A percentile compares a stretch with the other conserved stretches of the same genome.
Conservation (phyloP, 2,329 filamentous ascomycete genomes). For the Talaromyces sp. region DNA sequence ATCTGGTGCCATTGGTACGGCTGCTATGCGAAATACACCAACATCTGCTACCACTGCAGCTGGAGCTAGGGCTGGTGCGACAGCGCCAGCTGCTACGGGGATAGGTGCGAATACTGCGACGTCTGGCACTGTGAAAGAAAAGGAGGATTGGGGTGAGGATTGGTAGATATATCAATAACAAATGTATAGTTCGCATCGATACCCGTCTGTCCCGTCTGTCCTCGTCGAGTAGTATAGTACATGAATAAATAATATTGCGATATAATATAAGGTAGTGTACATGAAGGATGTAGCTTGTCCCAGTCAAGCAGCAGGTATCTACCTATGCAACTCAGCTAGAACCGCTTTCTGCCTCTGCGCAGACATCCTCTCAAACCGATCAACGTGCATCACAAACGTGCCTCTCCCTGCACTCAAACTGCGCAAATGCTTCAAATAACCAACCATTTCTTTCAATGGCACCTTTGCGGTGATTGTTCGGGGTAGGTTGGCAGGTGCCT, state of each 20-base stretch:
- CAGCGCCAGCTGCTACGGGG: conserved; percentile 24
- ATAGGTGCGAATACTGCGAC: conserved; percentile 18
- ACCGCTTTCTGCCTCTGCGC: conserved; percentile 58
- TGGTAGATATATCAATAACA: conserved; percentile 13
- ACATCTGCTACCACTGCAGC: background rate
- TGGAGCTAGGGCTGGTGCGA: conserved; percentile 20
- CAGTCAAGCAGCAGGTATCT: conserved; percentile 19
- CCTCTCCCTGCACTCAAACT: conserved; percentile 83
- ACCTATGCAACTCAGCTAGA: conserved; percentile 44
- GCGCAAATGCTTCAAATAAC: conserved; percentile 83
- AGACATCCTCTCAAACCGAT: conserved; percentile 67
- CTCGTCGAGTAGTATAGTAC: background rate
- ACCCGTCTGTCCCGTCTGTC: conserved; percentile 3
- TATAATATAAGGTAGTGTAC: conserved; percentile 6
- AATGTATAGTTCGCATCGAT: conserved; percentile 4
- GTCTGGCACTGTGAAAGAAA: conserved; percentile 34
- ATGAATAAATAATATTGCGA: background rate
- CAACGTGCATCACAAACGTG: conserved; percentile 71
- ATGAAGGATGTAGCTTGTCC: background rate
- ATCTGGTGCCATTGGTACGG: conserved; percentile 59
- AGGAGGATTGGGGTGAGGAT: conserved; percentile 38
- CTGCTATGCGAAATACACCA: conserved; percentile 56
- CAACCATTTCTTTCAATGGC: conserved; percentile 93
- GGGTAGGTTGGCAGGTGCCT: conserved; percentile 42
- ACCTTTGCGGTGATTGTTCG: conserved; percentile 77